Conservation (phyloP, 805 yeast species). For the Huiozyma naganishii region DNA sequence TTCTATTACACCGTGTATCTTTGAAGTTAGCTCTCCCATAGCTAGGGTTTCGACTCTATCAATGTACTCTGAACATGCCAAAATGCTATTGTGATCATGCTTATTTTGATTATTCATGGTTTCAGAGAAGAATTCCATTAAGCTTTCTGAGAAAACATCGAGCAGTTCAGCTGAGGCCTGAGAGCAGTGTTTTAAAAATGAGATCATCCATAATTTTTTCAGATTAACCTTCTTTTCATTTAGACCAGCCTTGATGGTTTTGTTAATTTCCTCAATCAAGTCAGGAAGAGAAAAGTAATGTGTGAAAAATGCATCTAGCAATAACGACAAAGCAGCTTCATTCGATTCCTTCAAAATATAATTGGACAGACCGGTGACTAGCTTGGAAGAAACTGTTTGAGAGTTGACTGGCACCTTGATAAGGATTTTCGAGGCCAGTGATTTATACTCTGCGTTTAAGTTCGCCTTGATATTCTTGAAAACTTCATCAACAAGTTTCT, state of each 20-base stretch:
- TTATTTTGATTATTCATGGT: slow-evolving; percentile 30
- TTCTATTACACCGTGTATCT: slow-evolving; percentile 6
- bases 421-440: slow-evolving; percentile 38
- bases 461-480: slow-evolving; percentile 47
- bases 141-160: slow-evolving; percentile 17
- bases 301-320: slow-evolving; percentile 39
- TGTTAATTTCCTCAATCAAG: slow-evolving; percentile 19
- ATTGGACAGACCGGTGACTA: slow-evolving; percentile 37
- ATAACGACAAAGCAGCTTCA: slow-evolving; percentile 45
- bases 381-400: slow-evolving; percentile 26
- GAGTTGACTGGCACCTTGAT: slow-evolving; percentile 20
- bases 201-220: slow-evolving; percentile 56
- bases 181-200: slow-evolving; percentile 24
- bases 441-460: slow-evolving; percentile 56
- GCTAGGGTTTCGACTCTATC: slow-evolving; percentile 9
- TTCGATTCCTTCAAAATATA: slow-evolving; percentile 66
- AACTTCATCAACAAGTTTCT: slow-evolving; percentile 39
- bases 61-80: slow-evolving; percentile 18
- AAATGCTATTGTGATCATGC: slow-evolving; percentile 29
- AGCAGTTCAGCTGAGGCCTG: slow-evolving; percentile 32
- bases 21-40: slow-evolving; percentile 2
- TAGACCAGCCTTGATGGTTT: slow-evolving; percentile 45
- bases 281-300: slow-evolving; percentile 31
- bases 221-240: slow-evolving; percentile 51
- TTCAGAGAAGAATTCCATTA: slow-evolving; percentile 23